Evolutionary conservation across 768 basidiomycete genomes (phyloP).

Genomic region (Chalciporus pseudorubinellus): DNA sequence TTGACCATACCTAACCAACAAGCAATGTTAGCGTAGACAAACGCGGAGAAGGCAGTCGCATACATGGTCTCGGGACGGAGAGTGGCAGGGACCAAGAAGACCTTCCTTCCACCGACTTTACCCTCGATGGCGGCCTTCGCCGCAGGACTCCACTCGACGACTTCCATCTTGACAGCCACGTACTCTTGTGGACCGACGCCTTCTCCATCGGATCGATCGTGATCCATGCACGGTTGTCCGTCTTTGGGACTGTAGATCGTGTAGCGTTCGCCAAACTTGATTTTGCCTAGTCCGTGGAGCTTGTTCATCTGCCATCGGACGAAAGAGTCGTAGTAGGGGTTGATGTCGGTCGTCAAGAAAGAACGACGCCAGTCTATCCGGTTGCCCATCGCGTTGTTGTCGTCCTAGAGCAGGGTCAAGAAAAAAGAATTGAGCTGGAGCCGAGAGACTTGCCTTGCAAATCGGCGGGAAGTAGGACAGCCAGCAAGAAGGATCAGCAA

Average conservation of each 20-base stretch:
- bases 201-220: conserved; percentile 94
- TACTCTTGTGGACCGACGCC: conserved; percentile 95
- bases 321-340: conserved; percentile 96
- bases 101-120: conserved; percentile 74
- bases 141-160: conserved; percentile 74
- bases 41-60: not conserved
- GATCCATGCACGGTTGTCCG: conserved; percentile 99
- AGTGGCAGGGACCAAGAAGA: conserved; percentile 94
- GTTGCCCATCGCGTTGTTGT: conserved; percentile 86
- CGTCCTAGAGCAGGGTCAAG: conserved; percentile 38
- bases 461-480: conserved; percentile 94
- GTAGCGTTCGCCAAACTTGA: conserved; percentile 98
- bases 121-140: conserved; percentile 63
- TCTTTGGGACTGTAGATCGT: conserved; percentile 99
- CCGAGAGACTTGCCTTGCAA: conserved; percentile 58
- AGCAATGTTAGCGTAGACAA: conserved; percentile 1
- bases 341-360: conserved; percentile 92
- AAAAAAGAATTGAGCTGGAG: not conserved
- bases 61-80: conserved; percentile 96
- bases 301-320: conserved; percentile 99
- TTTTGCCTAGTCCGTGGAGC: conserved; percentile 79
- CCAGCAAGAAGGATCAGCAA: conserved; percentile 95
- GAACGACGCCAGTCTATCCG: conserved; percentile 96
- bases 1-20: conserved; percentile 79
- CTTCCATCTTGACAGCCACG: conserved; percentile 92